Evolutionary conservation across 1,284 basidiomycete genomes (phyloP).

Genomic region (Pulchroboletus neoregius): DNA sequence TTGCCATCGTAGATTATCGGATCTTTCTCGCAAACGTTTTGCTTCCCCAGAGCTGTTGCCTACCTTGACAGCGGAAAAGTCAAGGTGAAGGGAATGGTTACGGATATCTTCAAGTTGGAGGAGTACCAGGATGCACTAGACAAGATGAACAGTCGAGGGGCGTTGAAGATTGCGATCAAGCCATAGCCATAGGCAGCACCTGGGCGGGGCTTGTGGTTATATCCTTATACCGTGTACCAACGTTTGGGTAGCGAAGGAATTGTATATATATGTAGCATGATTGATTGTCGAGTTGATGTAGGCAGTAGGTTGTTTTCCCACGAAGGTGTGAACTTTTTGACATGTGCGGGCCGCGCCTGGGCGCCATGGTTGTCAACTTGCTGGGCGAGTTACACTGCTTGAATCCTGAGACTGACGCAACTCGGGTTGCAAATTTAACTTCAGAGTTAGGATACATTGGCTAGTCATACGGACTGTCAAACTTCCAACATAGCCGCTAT

Average conservation of each 20-base stretch:
- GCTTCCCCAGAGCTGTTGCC: slow-evolving; percentile 85
- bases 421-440: background rate
- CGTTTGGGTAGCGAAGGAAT: background rate
- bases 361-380: background rate
- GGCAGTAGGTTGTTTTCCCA: slow-evolving; percentile 12
- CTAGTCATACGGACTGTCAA: background rate
- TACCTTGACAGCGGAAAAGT: slow-evolving; percentile 84
- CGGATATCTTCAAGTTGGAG: slow-evolving; percentile 70
- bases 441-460: background rate
- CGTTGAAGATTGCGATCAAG: slow-evolving; percentile 66
- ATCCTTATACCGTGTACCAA: slow-evolving; percentile 22
- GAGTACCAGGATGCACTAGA: slow-evolving; percentile 81
- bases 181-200: slow-evolving; percentile 36
- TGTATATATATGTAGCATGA: slow-evolving; percentile 1
- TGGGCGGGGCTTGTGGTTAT: slow-evolving; percentile 5
- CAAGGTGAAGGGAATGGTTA: slow-evolving; percentile 77
- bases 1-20: slow-evolving; percentile 64
- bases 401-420: background rate
- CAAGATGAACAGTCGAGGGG: slow-evolving; percentile 73
- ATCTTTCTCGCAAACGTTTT: slow-evolving; percentile 81
- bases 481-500: slow-evolving; percentile 2
- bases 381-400: background rate
- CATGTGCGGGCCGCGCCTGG: background rate
- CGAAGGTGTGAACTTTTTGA: slow-evolving; percentile 6
- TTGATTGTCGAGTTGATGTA: too few relatives aligned